These are phyloP conservation scores for Lachnum nothofagi DNA, from an alignment of 2,329 filamentous ascomycete species.

Conservation along the genomic window DNA sequence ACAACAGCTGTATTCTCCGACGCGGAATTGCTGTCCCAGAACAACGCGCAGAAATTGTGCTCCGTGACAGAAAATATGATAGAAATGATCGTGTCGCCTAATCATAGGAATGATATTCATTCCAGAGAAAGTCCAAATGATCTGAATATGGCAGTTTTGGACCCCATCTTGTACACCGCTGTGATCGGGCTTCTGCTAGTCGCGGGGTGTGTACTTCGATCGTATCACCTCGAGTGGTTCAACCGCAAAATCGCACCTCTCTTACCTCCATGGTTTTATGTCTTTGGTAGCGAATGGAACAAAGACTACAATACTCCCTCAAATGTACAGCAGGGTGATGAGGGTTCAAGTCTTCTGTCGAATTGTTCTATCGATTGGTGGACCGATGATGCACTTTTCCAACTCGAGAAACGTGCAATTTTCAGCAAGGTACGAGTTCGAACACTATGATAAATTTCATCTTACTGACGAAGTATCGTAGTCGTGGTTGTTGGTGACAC, in stretches of 20 bases:
- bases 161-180: conserved; percentile 1
- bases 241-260: not conserved
- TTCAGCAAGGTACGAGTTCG: conserved; percentile 26
- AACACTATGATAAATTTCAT: not conserved
- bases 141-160: not conserved
- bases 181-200: conserved; percentile 3
- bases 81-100: not conserved
- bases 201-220: conserved; percentile 1
- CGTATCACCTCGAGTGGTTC: not conserved
- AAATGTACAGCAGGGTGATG: not conserved
- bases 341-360: not conserved
- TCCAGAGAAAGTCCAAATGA: not conserved
- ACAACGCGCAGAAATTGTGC: too few species aligned
- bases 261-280: not conserved
- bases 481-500: conserved; percentile 28
- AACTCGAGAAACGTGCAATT: conserved; percentile 26
- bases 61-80: not conserved
- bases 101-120: not conserved
- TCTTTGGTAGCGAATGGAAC: not conserved
- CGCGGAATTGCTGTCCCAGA: too few species aligned
- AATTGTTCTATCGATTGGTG: conserved; percentile 14
- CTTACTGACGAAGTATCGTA: too few species aligned
- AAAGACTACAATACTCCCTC: not conserved
- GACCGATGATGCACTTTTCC: conserved; percentile 22
- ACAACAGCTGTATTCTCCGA: too few species aligned